phyloP scores from a whole-genome alignment of 352 stramenopile species.

The Globisporangium paddicum region DNA sequence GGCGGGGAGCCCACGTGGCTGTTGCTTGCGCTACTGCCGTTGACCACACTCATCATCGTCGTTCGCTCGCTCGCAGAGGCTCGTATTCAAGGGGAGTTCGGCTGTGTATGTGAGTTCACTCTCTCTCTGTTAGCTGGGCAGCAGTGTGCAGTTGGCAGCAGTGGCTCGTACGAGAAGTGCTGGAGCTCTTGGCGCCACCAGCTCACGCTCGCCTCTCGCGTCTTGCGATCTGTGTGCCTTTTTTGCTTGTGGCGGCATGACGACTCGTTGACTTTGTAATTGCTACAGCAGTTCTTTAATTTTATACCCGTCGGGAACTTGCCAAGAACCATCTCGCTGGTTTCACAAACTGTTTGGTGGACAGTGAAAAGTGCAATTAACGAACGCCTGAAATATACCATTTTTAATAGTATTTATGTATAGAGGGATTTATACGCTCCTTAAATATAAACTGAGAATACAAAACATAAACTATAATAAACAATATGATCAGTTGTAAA shows the following conservation, averaged over 20 bases:
- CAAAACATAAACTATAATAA: no score
- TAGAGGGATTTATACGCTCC: no score
- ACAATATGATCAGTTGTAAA: no score
- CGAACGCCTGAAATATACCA: no score
- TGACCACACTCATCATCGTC: slow-evolving; percentile 22
- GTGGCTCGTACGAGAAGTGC: neutral
- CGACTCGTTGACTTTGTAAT: no score
- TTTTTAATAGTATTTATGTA: no score
- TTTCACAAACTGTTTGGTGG: no score
- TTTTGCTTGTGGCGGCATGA: no score
- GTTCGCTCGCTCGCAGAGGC: neutral
- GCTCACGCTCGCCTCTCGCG: neutral
- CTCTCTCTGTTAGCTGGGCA: neutral
- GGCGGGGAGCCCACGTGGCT: slow-evolving; percentile 20
- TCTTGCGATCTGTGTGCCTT: neutral
- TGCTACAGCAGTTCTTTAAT: neutral
- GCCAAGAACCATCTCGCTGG: neutral
- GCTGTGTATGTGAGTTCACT: neutral
- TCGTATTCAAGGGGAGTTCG: neutral
- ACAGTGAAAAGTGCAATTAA: no score
- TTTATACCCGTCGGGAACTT: neutral
- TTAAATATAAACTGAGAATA: no score
- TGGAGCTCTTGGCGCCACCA: neutral
- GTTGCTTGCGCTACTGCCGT: slow-evolving; percentile 21
- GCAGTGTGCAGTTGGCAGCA: neutral